A percentile compares a stretch with the other conserved stretches of the same genome.
phyloP scores from a whole-genome alignment of 2,329 filamentous ascomycete genomes.

The Calonectria pseudoturangicola region DNA sequence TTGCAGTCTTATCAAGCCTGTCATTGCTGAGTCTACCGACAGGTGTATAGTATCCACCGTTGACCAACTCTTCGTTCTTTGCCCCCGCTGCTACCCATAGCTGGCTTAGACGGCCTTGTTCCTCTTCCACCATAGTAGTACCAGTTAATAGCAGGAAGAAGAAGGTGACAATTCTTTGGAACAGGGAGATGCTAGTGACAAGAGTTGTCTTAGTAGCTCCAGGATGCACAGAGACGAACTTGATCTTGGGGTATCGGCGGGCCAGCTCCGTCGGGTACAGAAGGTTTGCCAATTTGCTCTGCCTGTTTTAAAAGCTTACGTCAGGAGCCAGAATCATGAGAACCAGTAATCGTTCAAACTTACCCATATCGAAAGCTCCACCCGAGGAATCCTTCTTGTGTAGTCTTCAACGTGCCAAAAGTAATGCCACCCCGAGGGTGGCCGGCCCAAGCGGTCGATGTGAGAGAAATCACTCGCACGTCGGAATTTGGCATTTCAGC shows the following conservation, averaged over 20 bases:
- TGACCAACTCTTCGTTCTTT: background rate
- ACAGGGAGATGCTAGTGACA: background rate
- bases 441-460: background rate
- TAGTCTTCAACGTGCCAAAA: constrained; percentile 7
- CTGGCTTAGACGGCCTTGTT: background rate
- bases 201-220: constrained; percentile 16
- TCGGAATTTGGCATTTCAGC: constrained; percentile 23
- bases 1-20: background rate
- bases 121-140: background rate
- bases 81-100: constrained; percentile 4
- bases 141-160: background rate
- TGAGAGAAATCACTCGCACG: constrained; percentile 9
- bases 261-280: constrained; percentile 6
- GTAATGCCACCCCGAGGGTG: background rate
- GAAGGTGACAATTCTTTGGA: background rate
- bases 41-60: constrained; percentile 12
- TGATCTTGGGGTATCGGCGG: constrained; percentile 20
- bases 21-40: constrained; percentile 3
- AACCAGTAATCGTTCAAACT: background rate
- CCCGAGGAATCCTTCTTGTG: background rate
- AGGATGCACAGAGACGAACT: constrained; percentile 9
- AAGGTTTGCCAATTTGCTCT: constrained; percentile 32
- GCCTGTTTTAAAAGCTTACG: background rate
- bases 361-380: background rate
- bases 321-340: background rate